Evolutionary conservation across 2,329 filamentous ascomycete genomes (phyloP).

Genomic region (Nemania serpens): DNA sequence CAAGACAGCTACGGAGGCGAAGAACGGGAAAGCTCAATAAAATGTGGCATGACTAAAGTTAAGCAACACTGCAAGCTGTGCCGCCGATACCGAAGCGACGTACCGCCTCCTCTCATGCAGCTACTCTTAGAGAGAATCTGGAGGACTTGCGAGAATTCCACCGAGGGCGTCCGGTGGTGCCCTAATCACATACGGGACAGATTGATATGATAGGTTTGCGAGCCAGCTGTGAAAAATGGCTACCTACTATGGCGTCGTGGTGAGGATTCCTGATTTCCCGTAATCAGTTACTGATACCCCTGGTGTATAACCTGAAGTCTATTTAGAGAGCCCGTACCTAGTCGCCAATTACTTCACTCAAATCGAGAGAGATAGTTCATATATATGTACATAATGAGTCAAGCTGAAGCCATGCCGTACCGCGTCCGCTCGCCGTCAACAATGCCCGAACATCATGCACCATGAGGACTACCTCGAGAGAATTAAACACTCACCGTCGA

Average conservation of each 20-base stretch:
- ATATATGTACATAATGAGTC: conserved; percentile 19
- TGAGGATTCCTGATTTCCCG: conserved; percentile 21
- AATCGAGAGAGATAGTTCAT: conserved; percentile 12
- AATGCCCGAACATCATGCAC: not conserved
- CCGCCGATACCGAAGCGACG: conserved; percentile 11
- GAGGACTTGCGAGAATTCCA: not conserved
- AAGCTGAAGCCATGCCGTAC: not conserved
- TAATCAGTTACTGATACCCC: conserved; percentile 25
- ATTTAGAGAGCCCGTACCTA: conserved; percentile 16
- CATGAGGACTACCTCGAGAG: not conserved
- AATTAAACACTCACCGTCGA: not conserved
- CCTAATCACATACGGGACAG: not conserved
- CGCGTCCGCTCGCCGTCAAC: not conserved
- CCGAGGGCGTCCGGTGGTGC: not conserved
- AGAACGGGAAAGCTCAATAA: conserved; percentile 59
- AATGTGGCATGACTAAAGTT: not conserved
- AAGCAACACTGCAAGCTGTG: not conserved
- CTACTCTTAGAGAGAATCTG: conserved; percentile 1
- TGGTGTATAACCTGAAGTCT: conserved; percentile 12
- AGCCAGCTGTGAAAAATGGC: not conserved
- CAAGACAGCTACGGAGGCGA: conserved; percentile 51
- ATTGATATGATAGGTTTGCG: not conserved
- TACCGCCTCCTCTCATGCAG: not conserved
- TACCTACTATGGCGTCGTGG: conserved; percentile 9
- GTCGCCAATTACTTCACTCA: conserved; percentile 17